A percentile compares a stretch with the other conserved stretches of the same genome.
Conservation (phyloP, 192 early-diverging fungal genomes). For the Gonapodya sp. region DNA sequence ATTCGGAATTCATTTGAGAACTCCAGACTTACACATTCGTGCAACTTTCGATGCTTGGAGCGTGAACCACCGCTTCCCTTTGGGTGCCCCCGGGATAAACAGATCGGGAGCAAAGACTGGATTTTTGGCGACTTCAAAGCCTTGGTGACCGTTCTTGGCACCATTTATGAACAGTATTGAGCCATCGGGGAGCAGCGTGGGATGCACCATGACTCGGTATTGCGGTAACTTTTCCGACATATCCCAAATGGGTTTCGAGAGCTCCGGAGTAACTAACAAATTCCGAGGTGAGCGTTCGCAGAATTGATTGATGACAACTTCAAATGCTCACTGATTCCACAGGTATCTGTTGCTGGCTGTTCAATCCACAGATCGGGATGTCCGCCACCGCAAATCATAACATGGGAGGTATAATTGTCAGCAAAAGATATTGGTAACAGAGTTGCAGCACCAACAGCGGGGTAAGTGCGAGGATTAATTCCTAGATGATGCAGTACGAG, state of each 20-base stretch:
- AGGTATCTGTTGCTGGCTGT: background rate
- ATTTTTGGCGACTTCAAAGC: background rate
- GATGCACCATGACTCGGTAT: background rate
- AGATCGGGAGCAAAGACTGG: background rate
- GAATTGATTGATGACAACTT: background rate
- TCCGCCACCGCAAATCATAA: background rate
- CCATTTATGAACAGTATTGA: background rate
- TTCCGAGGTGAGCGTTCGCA: background rate
- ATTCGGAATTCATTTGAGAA: too few species aligned
- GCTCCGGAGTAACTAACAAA: background rate
- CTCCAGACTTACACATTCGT: background rate
- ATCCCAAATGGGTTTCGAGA: background rate
- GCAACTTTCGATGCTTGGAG: background rate
- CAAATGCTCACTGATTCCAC: background rate
- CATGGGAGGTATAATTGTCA: background rate
- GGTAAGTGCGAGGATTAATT: background rate
- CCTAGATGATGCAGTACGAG: background rate
- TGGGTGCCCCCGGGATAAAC: background rate
- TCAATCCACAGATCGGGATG: background rate
- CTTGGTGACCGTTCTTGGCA: background rate
- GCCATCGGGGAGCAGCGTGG: background rate
- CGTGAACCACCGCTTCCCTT: background rate
- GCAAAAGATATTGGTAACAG: background rate
- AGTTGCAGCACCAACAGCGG: background rate
- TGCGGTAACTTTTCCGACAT: background rate